phyloP scores from a whole-genome alignment of 2,329 filamentous ascomycete species.

The Pseudogymnoascus sp. region DNA sequence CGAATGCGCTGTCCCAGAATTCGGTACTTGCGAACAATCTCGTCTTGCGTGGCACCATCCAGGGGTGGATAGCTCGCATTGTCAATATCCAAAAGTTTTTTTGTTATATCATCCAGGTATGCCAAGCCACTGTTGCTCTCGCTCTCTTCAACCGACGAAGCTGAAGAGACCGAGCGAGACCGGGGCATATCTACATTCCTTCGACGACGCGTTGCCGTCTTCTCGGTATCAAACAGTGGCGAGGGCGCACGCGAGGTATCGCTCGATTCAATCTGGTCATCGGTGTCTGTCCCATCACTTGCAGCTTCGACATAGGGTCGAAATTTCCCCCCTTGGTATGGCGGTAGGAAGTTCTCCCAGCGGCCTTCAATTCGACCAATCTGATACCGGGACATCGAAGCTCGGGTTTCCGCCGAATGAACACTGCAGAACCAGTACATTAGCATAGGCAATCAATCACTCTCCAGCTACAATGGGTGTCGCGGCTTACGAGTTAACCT shows the following conservation, averaged over 20 bases:
- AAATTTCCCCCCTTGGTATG: constrained; percentile 82
- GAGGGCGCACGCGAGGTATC: constrained; percentile 27
- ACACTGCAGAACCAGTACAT: constrained; percentile 43
- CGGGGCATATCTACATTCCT: constrained; percentile 23
- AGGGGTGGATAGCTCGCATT: constrained; percentile 71
- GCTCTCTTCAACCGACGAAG: constrained; percentile 42
- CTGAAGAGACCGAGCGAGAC: constrained; percentile 50
- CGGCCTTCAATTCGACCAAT: constrained; percentile 72
- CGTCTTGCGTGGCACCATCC: constrained; percentile 62
- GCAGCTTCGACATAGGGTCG: constrained; percentile 39
- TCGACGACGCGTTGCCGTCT: constrained; percentile 19
- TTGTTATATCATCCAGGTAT: constrained; percentile 64
- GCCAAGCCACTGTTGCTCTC: constrained; percentile 47
- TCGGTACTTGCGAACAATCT: constrained; percentile 76
- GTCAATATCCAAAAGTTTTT: constrained; percentile 66
- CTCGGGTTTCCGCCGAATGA: constrained; percentile 68
- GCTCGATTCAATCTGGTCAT: constrained; percentile 24
- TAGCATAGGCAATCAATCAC: constrained; percentile 15
- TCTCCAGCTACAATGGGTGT: constrained; percentile 4
- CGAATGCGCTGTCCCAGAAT: constrained; percentile 61
- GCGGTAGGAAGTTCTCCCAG: constrained; percentile 84
- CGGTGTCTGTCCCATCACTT: background rate
- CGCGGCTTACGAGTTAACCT: constrained; percentile 70
- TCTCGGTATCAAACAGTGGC: constrained; percentile 27
- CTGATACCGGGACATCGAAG: constrained; percentile 71